Evolutionary conservation across 208 protist species (phyloP), one percentile per base, ranked within the genome.

Genomic region (Wallacemonas sp.): DNA sequence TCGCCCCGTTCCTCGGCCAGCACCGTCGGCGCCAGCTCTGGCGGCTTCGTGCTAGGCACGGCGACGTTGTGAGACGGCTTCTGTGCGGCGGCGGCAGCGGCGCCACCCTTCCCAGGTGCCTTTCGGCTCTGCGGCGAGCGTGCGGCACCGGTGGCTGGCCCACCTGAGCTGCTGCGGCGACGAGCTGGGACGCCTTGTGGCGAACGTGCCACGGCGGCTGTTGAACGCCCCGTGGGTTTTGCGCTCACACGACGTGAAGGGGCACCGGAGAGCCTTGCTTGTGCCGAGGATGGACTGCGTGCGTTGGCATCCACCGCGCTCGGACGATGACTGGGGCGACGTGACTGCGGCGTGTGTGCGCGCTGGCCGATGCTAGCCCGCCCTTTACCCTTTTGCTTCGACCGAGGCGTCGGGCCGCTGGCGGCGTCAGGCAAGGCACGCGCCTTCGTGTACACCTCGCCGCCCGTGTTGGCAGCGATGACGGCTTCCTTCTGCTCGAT

Each of bases 401-500:
- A n/a, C n/a, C n/a, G n/a, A n/a, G n/a, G n/a, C n/a, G n/a, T n/a
- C n/a, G n/a, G n/a, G 17, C 15, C 13, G 27, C 19, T 8, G 53
- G 17, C 36, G 15, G 32, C 21, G 21, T 32, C 24, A 36, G 34
- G 55, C 26, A 48, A 37, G 22, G 8, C n/a, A 37, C 39, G 37
- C n/a, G 63, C 30, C 48, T 68, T 68, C 3, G 30, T 68, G 50
- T 39, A 44, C 24, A 60, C 26, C 39, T 62, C 34, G 4, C 27
- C 48, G 19, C 36, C 44, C 15, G 17, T 63, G 39, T 72, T 72
- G 15, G 32, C 29, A 13, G 29, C 55, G 22, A 72, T 72, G 34
- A 66, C 29, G 3, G 30, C 45, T 30, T 63, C 58, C 9, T 48
- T 42, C 30, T 72, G 55, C 12, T 44, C 22, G 19, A 72, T 72